Evolutionary conservation across 208 protist species (phyloP).

Genomic region (Histomonas meleagridis): DNA sequence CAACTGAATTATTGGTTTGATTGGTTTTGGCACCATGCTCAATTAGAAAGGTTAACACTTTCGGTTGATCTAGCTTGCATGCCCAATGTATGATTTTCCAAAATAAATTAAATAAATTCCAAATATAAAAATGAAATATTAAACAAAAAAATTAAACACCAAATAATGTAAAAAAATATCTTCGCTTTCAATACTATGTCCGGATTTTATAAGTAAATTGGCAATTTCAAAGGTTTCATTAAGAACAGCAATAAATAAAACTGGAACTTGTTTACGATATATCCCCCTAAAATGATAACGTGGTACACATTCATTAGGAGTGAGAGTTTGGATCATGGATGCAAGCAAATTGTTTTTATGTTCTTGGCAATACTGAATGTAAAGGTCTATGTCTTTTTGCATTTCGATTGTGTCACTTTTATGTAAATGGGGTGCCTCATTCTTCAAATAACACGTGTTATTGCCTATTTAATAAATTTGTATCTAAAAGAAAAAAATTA

Average conservation of each 20-base stretch:
- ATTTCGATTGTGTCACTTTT: no score
- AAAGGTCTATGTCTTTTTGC: no score
- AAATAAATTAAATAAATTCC: conserved; percentile 12
- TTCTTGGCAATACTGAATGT: no score
- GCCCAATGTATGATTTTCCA: conserved; percentile 8
- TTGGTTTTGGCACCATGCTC: neutral
- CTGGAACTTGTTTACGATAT: neutral
- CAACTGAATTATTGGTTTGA: neutral
- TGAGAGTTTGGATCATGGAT: no score
- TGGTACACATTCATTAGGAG: no score
- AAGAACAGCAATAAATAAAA: neutral
- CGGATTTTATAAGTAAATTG: neutral
- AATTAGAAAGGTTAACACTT: neutral
- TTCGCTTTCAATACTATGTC: neutral
- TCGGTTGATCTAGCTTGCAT: neutral
- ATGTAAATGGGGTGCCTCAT: no score
- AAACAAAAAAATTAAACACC: no score
- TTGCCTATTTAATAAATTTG: no score
- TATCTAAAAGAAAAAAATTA: no score
- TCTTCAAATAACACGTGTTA: no score
- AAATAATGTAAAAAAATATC: neutral
- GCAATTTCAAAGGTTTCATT: neutral
- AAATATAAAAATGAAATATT: neutral
- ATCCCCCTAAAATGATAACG: neutral
- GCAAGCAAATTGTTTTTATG: no score